phyloP scores from a whole-genome alignment of 371 early-diverging fungal species.

The Quaeritorhiza haematococci region DNA sequence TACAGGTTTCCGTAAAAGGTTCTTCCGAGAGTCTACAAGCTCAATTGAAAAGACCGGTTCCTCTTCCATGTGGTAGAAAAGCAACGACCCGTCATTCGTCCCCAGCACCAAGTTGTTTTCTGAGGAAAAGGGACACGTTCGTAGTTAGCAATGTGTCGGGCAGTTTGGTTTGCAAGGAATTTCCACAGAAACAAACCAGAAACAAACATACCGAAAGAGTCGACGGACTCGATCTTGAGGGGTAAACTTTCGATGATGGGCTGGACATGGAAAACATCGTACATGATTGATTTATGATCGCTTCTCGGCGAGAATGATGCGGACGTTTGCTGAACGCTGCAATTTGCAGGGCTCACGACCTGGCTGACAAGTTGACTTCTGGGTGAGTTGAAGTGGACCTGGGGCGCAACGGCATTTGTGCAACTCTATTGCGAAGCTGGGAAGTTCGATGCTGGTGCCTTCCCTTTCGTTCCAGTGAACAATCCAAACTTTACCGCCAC shows the following conservation, averaged over 20 bases:
- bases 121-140: background rate
- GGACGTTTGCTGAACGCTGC: too few relatives aligned
- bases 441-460: too few relatives aligned
- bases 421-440: too few relatives aligned
- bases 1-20: conserved; percentile 18
- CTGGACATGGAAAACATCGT: conserved; percentile 31
- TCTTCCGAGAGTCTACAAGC: conserved; percentile 22
- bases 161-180: background rate
- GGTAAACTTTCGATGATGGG: conserved; percentile 35
- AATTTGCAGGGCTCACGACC: too few relatives aligned
- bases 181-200: too few relatives aligned
- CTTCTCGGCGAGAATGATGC: too few relatives aligned
- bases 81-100: conserved; percentile 33
- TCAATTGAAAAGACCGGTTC: conserved; percentile 30
- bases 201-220: conserved; percentile 16
- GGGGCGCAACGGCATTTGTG: too few relatives aligned
- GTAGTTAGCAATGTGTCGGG: background rate
- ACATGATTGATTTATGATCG: conserved; percentile 9
- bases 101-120: conserved; percentile 26
- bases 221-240: conserved; percentile 21
- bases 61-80: conserved; percentile 36
- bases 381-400: too few relatives aligned
- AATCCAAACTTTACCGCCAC: too few relatives aligned
- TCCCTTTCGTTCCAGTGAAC: too few relatives aligned
- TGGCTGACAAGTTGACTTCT: too few relatives aligned